A percentile compares a stretch with the other conserved stretches of the same genome.
Conservation (phyloP, 2,329 filamentous ascomycete genomes). For the Cladosporium austrohemisphaericum region DNA sequence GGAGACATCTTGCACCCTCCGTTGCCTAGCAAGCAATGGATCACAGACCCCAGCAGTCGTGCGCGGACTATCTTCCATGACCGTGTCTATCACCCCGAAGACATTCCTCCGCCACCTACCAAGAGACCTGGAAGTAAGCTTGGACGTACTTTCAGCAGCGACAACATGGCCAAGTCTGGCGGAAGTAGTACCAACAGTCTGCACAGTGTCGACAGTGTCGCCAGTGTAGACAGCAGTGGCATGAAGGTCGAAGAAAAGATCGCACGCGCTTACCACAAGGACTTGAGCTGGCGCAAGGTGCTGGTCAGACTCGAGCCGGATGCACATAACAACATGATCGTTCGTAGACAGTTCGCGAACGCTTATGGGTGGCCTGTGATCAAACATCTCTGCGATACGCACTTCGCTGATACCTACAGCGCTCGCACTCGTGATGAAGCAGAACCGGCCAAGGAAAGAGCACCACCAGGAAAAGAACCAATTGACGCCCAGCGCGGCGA, state of each 20-base stretch:
- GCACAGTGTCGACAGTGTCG: constrained; percentile 53
- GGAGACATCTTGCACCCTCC: constrained; percentile 89
- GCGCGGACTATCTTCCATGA: constrained; percentile 95
- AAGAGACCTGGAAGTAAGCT: constrained; percentile 34
- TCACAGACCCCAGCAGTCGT: constrained; percentile 77
- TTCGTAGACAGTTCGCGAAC: constrained; percentile 93
- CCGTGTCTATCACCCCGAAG: constrained; percentile 85
- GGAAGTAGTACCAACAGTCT: constrained; percentile 34
- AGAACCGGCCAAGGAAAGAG: constrained; percentile 65
- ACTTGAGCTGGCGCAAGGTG: constrained; percentile 93
- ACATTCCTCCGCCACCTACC: constrained; percentile 77
- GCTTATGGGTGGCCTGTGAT: constrained; percentile 97
- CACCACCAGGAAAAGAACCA: constrained; percentile 53
- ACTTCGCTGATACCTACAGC: constrained; percentile 74
- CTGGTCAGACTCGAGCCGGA: constrained; percentile 93
- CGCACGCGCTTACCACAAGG: constrained; percentile 87
- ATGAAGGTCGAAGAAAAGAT: constrained; percentile 98
- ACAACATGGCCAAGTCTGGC: constrained; percentile 36
- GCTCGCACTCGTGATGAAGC: constrained; percentile 65
- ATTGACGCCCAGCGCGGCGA: constrained; percentile 46
- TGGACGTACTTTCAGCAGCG: constrained; percentile 35
- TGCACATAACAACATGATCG: constrained; percentile 97
- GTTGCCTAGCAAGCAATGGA: constrained; percentile 73
- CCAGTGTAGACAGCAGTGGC: constrained; percentile 58
- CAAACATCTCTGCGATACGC: constrained; percentile 89